Conservation (phyloP, 2,329 filamentous ascomycete genomes). For the Alternaria triticina region DNA sequence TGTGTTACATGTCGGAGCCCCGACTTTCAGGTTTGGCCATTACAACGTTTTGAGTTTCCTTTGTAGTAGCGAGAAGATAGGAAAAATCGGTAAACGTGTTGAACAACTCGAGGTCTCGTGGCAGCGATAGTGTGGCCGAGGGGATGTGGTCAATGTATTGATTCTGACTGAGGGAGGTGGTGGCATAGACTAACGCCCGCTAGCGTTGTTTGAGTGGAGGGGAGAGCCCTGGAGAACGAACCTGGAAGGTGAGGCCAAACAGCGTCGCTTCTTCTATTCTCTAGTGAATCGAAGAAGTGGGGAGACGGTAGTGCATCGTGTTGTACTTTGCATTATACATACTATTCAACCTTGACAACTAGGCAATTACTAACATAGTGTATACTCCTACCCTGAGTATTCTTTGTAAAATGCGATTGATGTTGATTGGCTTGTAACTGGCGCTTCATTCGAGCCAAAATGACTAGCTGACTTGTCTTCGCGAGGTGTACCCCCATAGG, state of each 20-base stretch:
- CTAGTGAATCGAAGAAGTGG: not conserved
- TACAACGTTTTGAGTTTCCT: not conserved
- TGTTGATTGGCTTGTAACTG: not conserved
- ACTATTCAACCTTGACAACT: not conserved
- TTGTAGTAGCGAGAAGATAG: not conserved
- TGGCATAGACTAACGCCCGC: not conserved
- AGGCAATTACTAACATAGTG: not conserved
- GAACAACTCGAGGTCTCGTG: not conserved
- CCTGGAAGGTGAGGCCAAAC: not conserved
- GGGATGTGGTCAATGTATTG: not conserved
- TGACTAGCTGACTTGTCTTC: not conserved
- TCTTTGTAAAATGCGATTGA: not conserved
- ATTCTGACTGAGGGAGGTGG: not conserved
- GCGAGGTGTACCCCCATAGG: not conserved
- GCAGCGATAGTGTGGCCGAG: not conserved
- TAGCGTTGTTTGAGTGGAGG: not conserved
- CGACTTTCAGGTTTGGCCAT: not conserved
- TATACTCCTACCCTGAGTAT: not conserved
- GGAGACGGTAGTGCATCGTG: fast-evolving
- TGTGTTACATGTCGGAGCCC: not conserved
- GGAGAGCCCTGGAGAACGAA: not conserved
- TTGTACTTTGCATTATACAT: not conserved
- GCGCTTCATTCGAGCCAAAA: not conserved
- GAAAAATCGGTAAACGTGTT: not conserved
- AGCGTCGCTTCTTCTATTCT: not conserved